Conservation (phyloP, 257 asterid species). For the Solanum sitiens region DNA sequence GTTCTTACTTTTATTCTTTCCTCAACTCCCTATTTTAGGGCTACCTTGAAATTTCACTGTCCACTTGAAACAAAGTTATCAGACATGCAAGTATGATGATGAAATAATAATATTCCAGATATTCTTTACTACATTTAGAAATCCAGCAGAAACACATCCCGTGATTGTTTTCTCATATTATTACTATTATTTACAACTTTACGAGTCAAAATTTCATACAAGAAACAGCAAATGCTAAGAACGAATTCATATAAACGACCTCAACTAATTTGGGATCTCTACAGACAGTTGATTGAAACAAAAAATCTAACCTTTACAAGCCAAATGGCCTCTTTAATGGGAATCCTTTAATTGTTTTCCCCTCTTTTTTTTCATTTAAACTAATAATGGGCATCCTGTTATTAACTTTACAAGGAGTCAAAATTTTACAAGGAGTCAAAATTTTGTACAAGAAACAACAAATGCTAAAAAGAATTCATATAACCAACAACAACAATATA, state of each 20-base stretch:
- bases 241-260: background rate
- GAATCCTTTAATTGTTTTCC: background rate
- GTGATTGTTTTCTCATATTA: background rate
- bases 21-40: background rate
- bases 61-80: background rate
- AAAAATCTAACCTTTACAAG: background rate
- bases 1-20: background rate
- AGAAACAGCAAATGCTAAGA: background rate
- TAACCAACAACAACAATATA: background rate
- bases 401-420: background rate
- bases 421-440: background rate
- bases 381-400: background rate
- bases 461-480: background rate
- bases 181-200: background rate
- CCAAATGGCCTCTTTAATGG: background rate
- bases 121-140: background rate
- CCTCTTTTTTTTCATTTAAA: background rate
- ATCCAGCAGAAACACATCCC: background rate
- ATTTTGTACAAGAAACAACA: background rate
- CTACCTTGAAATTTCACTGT: background rate
- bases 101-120: background rate
- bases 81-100: background rate
- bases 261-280: background rate
- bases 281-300: background rate
- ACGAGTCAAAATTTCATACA: background rate